Conservation (phyloP, 768 basidiomycete genomes). For the Tricholoma saponaceum region DNA sequence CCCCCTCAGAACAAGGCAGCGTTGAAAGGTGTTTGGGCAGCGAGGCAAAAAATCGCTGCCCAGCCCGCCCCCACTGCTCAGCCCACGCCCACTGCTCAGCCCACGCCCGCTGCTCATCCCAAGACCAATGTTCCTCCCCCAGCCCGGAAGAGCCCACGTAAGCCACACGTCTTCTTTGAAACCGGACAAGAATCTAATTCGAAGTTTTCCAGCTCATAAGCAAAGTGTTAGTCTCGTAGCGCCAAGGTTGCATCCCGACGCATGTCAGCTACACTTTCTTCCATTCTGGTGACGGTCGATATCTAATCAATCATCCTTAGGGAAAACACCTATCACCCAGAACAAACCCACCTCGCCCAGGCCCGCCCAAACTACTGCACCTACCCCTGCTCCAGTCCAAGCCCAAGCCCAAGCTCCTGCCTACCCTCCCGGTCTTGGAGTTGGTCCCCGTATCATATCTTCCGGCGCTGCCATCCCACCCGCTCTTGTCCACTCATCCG, state of each 20-base stretch:
- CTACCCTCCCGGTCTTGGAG: conserved; percentile 12
- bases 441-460: neutral
- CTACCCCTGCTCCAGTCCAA: neutral
- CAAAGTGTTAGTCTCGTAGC: neutral
- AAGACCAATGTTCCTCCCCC: neutral
- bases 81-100: neutral
- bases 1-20: conserved; percentile 5
- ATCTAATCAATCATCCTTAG: conserved; percentile 7
- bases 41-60: neutral
- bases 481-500: conserved; percentile 10
- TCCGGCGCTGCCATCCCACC: conserved; percentile 10
- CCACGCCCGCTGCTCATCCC: neutral
- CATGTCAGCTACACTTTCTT: conserved; percentile 1
- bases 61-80: neutral
- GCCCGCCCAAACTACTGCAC: neutral
- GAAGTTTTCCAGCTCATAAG: neutral
- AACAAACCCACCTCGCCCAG: neutral
- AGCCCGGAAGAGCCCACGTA: neutral
- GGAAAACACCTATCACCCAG: conserved; percentile 17
- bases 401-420: neutral
- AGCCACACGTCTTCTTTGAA: conserved; percentile 1
- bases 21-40: conserved; percentile 17
- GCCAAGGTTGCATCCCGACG: neutral
- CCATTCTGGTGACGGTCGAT: neutral
- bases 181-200: neutral